phyloP scores from a whole-genome alignment of 495 filamentous ascomycete genomes.

The Barbatosphaeria neglecta region DNA sequence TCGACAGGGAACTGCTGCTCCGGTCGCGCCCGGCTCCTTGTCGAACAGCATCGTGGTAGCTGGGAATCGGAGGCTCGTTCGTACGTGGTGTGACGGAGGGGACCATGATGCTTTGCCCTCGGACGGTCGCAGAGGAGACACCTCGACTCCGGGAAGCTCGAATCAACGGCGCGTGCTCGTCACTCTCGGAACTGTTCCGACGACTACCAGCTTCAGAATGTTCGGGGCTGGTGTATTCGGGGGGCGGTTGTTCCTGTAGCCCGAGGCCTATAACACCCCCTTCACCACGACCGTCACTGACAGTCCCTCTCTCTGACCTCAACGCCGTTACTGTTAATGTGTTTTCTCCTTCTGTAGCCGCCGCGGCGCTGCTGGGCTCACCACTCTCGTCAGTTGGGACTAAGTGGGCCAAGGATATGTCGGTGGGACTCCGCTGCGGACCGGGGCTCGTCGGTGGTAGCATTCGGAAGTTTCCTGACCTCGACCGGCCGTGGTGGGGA shows the following conservation, averaged over 20 bases:
- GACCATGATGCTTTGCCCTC: constrained; percentile 11
- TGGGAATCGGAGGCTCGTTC: constrained; percentile 44
- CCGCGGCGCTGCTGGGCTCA: constrained; percentile 53
- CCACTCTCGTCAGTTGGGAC: constrained; percentile 64
- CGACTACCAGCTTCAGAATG: constrained; percentile 39
- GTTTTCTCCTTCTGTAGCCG: constrained; percentile 9
- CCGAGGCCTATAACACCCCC: constrained; percentile 25
- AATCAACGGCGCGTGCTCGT: constrained; percentile 27
- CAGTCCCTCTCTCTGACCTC: constrained; percentile 25
- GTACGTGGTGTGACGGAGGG: background rate
- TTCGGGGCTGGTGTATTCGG: constrained; percentile 64
- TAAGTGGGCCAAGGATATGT: constrained; percentile 78
- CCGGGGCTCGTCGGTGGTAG: constrained; percentile 74
- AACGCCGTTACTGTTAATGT: constrained; percentile 17
- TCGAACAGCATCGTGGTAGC: constrained; percentile 53
- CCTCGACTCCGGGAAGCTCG: constrained; percentile 28
- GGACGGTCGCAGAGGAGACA: constrained; percentile 29
- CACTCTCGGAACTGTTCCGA: constrained; percentile 38
- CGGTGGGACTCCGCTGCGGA: constrained; percentile 82
- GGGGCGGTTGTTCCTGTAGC: constrained; percentile 37
- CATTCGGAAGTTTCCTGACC: constrained; percentile 51
- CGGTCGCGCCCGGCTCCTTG: constrained; percentile 37
- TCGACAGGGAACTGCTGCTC: constrained; percentile 26
- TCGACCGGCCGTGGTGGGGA: constrained; percentile 37
- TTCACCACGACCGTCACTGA: background rate